phyloP scores from a whole-genome alignment of 768 basidiomycete species.

The Tricholoma terreum region DNA sequence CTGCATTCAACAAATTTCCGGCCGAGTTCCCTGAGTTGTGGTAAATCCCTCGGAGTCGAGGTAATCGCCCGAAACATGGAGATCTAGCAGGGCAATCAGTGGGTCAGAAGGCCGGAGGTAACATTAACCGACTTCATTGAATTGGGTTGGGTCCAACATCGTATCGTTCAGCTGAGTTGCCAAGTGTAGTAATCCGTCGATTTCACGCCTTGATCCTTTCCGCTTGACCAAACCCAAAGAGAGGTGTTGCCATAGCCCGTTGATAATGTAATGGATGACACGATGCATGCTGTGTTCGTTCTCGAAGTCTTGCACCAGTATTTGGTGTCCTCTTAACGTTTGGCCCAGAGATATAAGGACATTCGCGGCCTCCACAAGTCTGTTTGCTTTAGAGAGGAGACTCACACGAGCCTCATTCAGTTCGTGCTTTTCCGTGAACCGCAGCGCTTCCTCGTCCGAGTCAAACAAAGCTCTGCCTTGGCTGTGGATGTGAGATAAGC shows the following conservation, averaged over 20 bases:
- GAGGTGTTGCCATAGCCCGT: slow-evolving; percentile 42
- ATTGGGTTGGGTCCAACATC: slow-evolving; percentile 1
- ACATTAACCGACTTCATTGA: background rate
- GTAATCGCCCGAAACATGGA: slow-evolving; percentile 15
- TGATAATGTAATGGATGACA: slow-evolving; percentile 39
- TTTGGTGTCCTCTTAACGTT: slow-evolving; percentile 41
- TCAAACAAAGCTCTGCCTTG: slow-evolving; percentile 47
- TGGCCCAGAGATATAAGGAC: slow-evolving; percentile 48
- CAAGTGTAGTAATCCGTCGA: slow-evolving; percentile 23
- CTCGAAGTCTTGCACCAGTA: slow-evolving; percentile 36
- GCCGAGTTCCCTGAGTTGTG: slow-evolving; percentile 29
- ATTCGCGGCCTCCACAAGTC: slow-evolving; percentile 48
- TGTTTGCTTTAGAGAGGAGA: slow-evolving; percentile 40
- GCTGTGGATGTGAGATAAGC: slow-evolving; percentile 26
- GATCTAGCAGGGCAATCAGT: background rate
- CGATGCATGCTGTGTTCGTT: slow-evolving; percentile 25
- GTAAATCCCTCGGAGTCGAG: slow-evolving; percentile 16
- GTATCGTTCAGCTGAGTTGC: slow-evolving; percentile 15
- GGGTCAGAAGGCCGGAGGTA: too few species aligned
- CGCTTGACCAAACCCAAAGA: slow-evolving; percentile 34
- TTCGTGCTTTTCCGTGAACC: slow-evolving; percentile 52
- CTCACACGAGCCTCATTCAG: slow-evolving; percentile 46
- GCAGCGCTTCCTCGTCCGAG: slow-evolving; percentile 48
- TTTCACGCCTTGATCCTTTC: slow-evolving; percentile 9
- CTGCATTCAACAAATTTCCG: slow-evolving; percentile 21